Conservation (phyloP, 352 stramenopile species). For the Phytophthora hybrid region DNA sequence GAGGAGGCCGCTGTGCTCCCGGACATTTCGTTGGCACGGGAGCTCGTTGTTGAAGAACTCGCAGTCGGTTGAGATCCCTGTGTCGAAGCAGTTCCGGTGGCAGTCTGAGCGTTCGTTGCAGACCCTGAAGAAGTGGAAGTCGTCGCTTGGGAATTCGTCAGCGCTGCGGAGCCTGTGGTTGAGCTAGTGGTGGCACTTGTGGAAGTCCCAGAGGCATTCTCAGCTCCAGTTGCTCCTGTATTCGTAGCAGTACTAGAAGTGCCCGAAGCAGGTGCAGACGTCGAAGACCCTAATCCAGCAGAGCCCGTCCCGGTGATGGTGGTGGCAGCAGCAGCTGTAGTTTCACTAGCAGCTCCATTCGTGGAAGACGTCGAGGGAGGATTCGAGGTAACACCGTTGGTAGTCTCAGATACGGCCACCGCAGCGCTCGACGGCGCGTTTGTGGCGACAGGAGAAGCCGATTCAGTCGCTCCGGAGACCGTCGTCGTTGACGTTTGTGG, state of each 20-base stretch:
- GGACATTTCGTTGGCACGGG: constrained; percentile 5
- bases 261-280: neutral
- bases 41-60: constrained; percentile 8
- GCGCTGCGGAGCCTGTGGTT: neutral
- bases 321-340: neutral
- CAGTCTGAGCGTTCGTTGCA: neutral
- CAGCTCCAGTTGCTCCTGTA: neutral
- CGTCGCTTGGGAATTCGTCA: constrained; percentile 1
- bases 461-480: neutral
- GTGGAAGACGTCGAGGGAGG: neutral
- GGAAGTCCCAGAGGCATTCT: neutral
- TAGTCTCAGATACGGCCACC: neutral
- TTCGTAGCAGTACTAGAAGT: neutral
- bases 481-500: constrained; percentile 1
- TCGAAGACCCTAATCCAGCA: neutral
- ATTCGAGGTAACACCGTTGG: neutral
- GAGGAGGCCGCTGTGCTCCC: neutral
- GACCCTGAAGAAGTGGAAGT: constrained; percentile 5
- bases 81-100: constrained; percentile 16
- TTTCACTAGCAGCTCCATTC: neutral
- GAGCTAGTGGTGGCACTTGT: neutral
- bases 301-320: neutral
- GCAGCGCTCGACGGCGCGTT: neutral
- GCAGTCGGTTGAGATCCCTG: constrained; percentile 4
- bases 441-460: neutral